Percentiles rank a stretch among this genome's conserved stretches.
phyloP scores from a whole-genome alignment of 2,329 filamentous ascomycete species.

The Graphilbum fragrans region DNA sequence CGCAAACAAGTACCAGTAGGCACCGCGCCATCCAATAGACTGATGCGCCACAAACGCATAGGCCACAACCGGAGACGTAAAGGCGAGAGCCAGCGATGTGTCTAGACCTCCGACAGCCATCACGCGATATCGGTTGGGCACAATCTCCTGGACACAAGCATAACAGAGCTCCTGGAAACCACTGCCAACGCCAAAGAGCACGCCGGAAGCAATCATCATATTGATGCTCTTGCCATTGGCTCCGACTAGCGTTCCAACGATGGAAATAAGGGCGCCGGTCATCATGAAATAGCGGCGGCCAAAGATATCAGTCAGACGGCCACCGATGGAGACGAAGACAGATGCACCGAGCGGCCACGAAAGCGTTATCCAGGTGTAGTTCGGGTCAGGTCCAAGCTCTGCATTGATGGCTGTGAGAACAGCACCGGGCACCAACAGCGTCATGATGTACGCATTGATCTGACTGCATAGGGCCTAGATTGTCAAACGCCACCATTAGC shows the following conservation, averaged over 20 bases:
- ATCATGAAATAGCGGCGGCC: slow-evolving; percentile 8
- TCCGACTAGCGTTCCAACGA: neutral
- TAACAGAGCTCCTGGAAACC: slow-evolving; percentile 22
- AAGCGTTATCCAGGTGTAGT: too few species aligned
- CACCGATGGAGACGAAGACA: slow-evolving; percentile 7
- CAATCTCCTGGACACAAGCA: slow-evolving; percentile 6
- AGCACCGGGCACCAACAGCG: too few species aligned
- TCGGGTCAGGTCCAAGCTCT: too few species aligned
- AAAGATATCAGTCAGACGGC: slow-evolving; percentile 6
- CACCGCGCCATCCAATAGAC: slow-evolving; percentile 12
- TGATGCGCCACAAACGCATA: slow-evolving; percentile 21
- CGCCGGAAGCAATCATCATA: slow-evolving; percentile 6
- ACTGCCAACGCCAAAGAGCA: slow-evolving; percentile 6
- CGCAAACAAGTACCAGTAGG: slow-evolving; percentile 13
- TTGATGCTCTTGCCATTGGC: slow-evolving; percentile 5
- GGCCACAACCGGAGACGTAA: slow-evolving; percentile 12
- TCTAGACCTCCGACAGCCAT: slow-evolving; percentile 6
- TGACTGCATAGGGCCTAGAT: too few species aligned
- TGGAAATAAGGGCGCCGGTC: slow-evolving; percentile 3
- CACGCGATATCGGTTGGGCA: slow-evolving; percentile 7
- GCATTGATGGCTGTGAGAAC: too few species aligned
- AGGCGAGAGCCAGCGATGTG: slow-evolving; percentile 5
- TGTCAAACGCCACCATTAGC: too few species aligned
- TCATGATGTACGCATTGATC: too few species aligned
- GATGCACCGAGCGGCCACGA: too few species aligned